These are phyloP conservation scores for Calophaca sinica DNA, from an alignment of 306 rosid genomes.

Conservation along the genomic window DNA sequence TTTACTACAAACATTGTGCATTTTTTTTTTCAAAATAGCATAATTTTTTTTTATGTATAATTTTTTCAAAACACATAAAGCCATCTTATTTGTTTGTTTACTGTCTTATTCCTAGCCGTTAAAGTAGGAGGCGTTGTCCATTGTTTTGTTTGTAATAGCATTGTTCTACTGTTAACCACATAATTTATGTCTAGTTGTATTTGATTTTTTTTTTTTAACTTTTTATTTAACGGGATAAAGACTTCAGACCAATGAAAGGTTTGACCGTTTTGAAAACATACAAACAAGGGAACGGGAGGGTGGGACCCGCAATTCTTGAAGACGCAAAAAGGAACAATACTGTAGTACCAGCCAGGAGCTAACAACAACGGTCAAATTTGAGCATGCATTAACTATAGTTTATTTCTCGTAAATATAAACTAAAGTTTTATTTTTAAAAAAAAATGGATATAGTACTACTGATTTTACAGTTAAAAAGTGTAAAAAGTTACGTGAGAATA, in stretches of 20 bases:
- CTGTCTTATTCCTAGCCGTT: not conserved
- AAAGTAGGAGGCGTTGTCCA: not conserved
- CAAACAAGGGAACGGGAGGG: not conserved
- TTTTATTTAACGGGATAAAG: not conserved
- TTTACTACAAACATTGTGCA: too few species aligned
- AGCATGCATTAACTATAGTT: not conserved
- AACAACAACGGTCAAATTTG: constrained; percentile 41
- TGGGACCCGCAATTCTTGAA: constrained; percentile 11
- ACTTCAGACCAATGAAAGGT: not conserved
- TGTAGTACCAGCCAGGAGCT: not conserved
- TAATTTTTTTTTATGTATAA: too few species aligned
- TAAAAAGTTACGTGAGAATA: too few species aligned
- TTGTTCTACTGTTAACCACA: too few species aligned
- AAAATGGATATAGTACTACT: too few species aligned
- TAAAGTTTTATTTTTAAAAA: too few species aligned
- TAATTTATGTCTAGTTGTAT: not conserved
- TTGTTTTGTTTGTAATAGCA: not conserved
- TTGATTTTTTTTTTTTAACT: not conserved
- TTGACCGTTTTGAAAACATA: constrained; percentile 9
- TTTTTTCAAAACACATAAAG: too few species aligned
- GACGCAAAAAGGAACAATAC: not conserved
- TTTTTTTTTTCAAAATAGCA: too few species aligned
- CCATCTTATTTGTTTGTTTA: not conserved
- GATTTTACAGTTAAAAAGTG: too few species aligned
- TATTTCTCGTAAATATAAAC: not conserved